These are phyloP conservation scores for Ganoderma meredithae DNA, from an alignment of 1,284 basidiomycete genomes.

Conservation along the genomic window DNA sequence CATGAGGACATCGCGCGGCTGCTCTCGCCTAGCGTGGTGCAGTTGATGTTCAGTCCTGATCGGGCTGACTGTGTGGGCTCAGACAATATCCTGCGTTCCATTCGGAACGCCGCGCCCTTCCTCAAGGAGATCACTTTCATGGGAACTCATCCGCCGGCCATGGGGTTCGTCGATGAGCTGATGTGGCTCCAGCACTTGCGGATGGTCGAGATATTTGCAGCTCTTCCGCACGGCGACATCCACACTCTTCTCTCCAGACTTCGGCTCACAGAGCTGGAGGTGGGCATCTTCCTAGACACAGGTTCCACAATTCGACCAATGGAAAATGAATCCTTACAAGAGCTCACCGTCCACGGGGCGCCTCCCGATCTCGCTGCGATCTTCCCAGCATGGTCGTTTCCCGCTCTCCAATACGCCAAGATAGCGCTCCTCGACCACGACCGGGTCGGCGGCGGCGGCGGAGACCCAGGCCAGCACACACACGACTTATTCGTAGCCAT, in stretches of 20 bases:
- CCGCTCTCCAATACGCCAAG: background rate
- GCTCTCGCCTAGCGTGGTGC: background rate
- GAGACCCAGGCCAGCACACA: background rate
- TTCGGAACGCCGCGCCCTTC: background rate
- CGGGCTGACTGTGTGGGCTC: background rate
- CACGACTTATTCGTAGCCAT: background rate
- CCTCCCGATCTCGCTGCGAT: background rate
- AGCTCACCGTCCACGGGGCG: background rate
- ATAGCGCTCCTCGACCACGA: background rate
- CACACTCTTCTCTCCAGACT: background rate
- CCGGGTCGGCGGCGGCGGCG: background rate
- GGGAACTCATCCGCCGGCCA: background rate
- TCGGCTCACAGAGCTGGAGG: background rate
- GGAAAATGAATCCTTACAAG: background rate
- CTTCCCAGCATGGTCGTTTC: background rate
- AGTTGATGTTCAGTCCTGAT: background rate
- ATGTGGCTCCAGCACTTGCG: background rate
- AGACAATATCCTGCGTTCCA: background rate
- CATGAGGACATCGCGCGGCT: background rate
- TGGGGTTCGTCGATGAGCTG: background rate
- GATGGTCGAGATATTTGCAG: background rate
- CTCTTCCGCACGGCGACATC: background rate
- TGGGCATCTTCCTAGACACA: background rate
- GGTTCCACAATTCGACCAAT: background rate
- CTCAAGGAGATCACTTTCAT: background rate